A percentile compares a stretch with the other conserved stretches of the same genome.
Conservation (phyloP, 305 asterid genomes). For the Fraxinus sp. region DNA sequence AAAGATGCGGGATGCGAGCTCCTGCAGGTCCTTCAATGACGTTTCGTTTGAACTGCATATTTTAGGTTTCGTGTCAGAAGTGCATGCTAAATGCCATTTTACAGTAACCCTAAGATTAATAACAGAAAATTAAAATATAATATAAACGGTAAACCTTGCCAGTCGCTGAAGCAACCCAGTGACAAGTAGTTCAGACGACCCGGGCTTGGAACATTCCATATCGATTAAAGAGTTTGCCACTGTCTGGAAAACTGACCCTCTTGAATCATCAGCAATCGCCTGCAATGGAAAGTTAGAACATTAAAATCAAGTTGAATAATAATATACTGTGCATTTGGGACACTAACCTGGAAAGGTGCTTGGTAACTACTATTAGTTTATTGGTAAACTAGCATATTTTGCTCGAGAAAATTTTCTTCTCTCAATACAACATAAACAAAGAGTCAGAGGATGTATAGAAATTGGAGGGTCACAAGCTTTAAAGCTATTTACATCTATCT, state of each 20-base stretch:
- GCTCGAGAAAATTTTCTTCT: not conserved
- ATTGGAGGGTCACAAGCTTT: not conserved
- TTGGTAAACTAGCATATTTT: not conserved
- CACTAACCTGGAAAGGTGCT: not conserved
- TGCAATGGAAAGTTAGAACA: slow-evolving; percentile 24
- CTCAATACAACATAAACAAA: not conserved
- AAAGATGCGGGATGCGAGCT: slow-evolving; percentile 66
- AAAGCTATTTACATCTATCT: not conserved
- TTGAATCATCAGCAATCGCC: slow-evolving; percentile 67
- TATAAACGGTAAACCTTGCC: slow-evolving; percentile 57
- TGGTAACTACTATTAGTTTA: not conserved
- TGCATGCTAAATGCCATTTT: slow-evolving; percentile 13
- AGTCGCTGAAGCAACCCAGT: slow-evolving; percentile 79
- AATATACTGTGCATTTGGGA: not conserved
- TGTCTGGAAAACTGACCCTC: slow-evolving; percentile 53
- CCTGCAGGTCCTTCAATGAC: slow-evolving; percentile 80
- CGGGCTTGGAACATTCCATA: slow-evolving; percentile 74
- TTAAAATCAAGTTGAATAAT: slow-evolving; percentile 7
- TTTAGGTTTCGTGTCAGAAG: slow-evolving; percentile 29
- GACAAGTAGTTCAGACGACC: slow-evolving; percentile 79
- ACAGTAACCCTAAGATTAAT: not conserved
- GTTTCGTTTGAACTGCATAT: slow-evolving; percentile 76
- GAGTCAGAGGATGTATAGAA: not conserved
- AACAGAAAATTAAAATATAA: not conserved
- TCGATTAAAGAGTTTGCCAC: slow-evolving; percentile 64